These are phyloP conservation scores for Rhizophora apiculata DNA, from an alignment of 345 rosid genomes.

Conservation along the genomic window DNA sequence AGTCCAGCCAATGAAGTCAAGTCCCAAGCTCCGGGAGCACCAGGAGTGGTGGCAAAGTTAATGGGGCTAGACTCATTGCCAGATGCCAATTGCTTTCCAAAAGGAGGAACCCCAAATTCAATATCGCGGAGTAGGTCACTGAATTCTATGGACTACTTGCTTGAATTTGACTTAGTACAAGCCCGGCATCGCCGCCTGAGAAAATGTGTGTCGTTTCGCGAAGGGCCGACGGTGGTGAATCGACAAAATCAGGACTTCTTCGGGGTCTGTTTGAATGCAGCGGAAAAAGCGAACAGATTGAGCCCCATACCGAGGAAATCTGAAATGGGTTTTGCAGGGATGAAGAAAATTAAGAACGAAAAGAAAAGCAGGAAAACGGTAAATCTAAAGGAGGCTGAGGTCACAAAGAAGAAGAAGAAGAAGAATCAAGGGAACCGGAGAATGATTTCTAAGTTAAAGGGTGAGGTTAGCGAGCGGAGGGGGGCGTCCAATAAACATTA, in stretches of 20 bases:
- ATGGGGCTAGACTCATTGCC: conserved; percentile 81
- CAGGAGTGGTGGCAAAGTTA: conserved; percentile 75
- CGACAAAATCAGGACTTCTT: conserved; percentile 42
- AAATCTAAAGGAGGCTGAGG: conserved; percentile 3
- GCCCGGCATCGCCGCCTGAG: conserved; percentile 52
- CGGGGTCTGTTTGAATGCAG: conserved; percentile 43
- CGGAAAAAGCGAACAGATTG: conserved; percentile 28
- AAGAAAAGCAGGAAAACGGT: conserved; percentile 7
- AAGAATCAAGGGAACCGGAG: conserved; percentile 33
- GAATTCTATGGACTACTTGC: conserved; percentile 76
- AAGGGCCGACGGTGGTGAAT: conserved; percentile 21
- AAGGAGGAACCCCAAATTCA: conserved; percentile 34
- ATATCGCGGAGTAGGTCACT: conserved; percentile 74
- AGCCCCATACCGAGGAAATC: conserved; percentile 31
- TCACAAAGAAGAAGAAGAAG: conserved; percentile 26
- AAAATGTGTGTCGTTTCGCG: conserved; percentile 79
- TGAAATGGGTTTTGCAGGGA: conserved; percentile 22
- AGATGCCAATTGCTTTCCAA: conserved; percentile 37
- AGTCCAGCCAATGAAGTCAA: neutral
- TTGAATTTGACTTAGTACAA: conserved; percentile 35
- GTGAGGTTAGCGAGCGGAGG: too few relatives aligned
- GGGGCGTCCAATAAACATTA: neutral
- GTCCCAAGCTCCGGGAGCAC: conserved; percentile 23
- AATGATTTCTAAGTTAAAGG: conserved; percentile 16
- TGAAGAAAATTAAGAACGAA: neutral